Conservation (phyloP, 2,329 filamentous ascomycete species). For the Aspergillus aculeatus region DNA sequence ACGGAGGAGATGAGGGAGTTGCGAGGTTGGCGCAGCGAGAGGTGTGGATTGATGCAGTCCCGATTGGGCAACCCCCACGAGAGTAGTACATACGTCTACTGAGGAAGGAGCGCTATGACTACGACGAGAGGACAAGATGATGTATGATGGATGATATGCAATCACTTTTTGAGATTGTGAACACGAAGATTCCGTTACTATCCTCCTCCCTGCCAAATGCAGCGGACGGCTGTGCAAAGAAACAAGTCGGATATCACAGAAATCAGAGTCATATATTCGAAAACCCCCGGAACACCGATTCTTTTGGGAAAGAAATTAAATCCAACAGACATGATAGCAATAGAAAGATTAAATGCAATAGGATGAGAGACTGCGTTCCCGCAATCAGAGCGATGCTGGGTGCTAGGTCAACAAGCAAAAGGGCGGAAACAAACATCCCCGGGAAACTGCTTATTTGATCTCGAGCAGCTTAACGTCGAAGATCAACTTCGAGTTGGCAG, state of each 20-base stretch:
- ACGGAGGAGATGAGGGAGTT: background rate
- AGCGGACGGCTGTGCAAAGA: constrained; percentile 28
- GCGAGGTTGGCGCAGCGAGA: too few species aligned
- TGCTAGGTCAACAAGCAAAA: too few species aligned
- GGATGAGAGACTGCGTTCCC: background rate
- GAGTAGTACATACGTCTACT: background rate
- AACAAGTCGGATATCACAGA: constrained; percentile 41
- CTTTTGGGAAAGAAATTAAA: constrained; percentile 13
- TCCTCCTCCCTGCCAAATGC: constrained; percentile 34
- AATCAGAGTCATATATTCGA: constrained; percentile 17
- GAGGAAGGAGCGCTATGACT: background rate
- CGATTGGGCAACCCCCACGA: background rate
- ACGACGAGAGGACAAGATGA: background rate
- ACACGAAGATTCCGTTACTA: constrained; percentile 24
- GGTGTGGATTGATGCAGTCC: background rate
- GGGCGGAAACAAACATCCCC: too few species aligned
- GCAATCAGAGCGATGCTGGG: too few species aligned
- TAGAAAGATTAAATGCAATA: constrained; percentile 7
- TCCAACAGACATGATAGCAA: constrained; percentile 12
- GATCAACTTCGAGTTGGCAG: constrained; percentile 82
- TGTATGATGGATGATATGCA: background rate
- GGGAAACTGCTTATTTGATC: constrained; percentile 64
- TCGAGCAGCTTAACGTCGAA: constrained; percentile 88
- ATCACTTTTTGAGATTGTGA: constrained; percentile 8
- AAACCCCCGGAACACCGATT: constrained; percentile 29